These are phyloP conservation scores for Sporormia fimetaria DNA, from an alignment of 495 filamentous ascomycete genomes.

Conservation along the genomic window DNA sequence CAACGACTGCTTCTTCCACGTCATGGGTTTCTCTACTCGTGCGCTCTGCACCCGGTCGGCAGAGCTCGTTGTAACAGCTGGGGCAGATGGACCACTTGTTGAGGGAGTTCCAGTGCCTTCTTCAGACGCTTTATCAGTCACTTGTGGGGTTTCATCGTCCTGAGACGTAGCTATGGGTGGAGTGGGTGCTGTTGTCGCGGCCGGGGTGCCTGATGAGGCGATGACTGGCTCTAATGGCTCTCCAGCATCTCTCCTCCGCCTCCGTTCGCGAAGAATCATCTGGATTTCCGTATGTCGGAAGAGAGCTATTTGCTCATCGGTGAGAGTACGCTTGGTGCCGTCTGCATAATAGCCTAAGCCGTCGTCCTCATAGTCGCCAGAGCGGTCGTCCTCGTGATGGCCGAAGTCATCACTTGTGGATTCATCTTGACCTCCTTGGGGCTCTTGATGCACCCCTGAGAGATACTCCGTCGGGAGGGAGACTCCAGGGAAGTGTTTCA, in stretches of 20 bases:
- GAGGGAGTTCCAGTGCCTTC: too few species aligned
- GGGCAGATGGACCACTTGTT: too few species aligned
- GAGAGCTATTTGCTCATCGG: slow-evolving; percentile 81
- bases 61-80: too few species aligned
- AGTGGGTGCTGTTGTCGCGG: too few species aligned
- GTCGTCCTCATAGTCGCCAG: slow-evolving; percentile 48
- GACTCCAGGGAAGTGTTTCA: slow-evolving; percentile 38
- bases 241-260: neutral
- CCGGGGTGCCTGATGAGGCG: neutral
- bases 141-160: too few species aligned
- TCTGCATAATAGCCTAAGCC: slow-evolving; percentile 80
- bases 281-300: slow-evolving; percentile 87
- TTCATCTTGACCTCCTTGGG: slow-evolving; percentile 20
- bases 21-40: slow-evolving; percentile 10
- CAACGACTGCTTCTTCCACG: slow-evolving; percentile 1
- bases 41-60: slow-evolving; percentile 1
- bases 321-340: slow-evolving; percentile 81
- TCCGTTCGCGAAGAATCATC: slow-evolving; percentile 8
- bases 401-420: too few species aligned
- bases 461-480: slow-evolving; percentile 34
- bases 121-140: too few species aligned
- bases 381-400: slow-evolving; percentile 25
- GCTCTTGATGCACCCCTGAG: neutral
- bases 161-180: too few species aligned
- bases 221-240: neutral